A percentile compares a stretch with the other conserved stretches of the same genome.
These are phyloP conservation scores for Balamuthia mandrillaris DNA, from an alignment of 208 protist species.

Conservation along the genomic window DNA sequence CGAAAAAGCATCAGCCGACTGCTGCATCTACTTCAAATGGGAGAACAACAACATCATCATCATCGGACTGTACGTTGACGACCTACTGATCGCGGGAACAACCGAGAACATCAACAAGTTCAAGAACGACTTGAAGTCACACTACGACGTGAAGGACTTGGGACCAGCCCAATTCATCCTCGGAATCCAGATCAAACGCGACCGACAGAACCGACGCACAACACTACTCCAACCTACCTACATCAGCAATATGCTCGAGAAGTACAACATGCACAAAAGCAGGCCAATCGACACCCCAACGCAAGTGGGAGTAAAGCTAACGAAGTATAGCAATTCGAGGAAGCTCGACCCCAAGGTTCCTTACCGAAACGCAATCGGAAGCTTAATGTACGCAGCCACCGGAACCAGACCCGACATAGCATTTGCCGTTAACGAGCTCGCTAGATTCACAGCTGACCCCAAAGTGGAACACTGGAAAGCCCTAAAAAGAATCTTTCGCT, in stretches of 20 bases:
- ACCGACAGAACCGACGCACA: not conserved
- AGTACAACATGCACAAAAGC: not conserved
- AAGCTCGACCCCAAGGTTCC: not conserved
- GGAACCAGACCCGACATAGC: constrained; percentile 1
- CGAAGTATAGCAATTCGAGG: not conserved
- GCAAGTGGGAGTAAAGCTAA: not conserved
- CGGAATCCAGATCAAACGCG: not conserved
- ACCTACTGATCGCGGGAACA: not conserved
- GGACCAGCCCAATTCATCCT: not conserved
- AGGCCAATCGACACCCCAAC: not conserved
- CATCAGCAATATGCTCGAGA: not conserved
- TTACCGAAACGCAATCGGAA: not conserved
- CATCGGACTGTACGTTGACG: constrained; percentile 2
- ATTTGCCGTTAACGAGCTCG: not conserved
- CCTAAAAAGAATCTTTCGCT: not conserved
- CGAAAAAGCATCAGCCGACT: not conserved
- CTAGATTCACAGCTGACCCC: not conserved
- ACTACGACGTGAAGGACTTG: not conserved
- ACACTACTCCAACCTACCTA: not conserved
- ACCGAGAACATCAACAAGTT: not conserved
- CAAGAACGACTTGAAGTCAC: not conserved
- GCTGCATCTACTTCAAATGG: not conserved
- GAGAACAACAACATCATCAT: not conserved
- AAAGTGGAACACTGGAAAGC: not conserved
- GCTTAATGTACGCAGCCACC: not conserved